These are phyloP conservation scores for Magnolia kwangsiensis DNA, from an alignment of 164 flowering plant genomes.

Conservation along the genomic window DNA sequence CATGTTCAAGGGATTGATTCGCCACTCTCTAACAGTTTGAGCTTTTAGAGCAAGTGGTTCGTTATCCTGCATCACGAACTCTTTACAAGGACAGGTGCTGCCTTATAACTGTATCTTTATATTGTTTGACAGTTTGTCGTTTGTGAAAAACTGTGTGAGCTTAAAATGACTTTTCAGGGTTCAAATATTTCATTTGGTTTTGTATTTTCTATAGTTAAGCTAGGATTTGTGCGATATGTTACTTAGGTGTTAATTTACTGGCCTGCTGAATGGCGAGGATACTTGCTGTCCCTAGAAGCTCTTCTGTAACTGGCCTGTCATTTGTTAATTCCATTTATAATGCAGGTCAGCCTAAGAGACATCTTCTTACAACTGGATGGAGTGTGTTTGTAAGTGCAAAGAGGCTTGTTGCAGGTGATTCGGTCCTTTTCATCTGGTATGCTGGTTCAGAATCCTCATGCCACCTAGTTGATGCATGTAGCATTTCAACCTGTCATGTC, in stretches of 20 bases:
- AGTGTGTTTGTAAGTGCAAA: slow-evolving; percentile 91
- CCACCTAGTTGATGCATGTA: not conserved
- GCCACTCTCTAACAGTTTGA: no score
- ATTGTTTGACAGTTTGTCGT: no score
- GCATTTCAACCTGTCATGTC: not conserved
- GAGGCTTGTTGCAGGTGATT: slow-evolving; percentile 88
- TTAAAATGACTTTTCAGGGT: no score
- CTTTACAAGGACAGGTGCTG: no score
- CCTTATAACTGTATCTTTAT: no score
- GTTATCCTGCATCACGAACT: no score
- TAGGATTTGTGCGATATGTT: not conserved
- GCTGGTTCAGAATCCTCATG: not conserved
- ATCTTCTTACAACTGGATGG: slow-evolving; percentile 92
- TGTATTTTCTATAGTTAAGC: not conserved
- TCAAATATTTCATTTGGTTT: not conserved
- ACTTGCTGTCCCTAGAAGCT: not conserved
- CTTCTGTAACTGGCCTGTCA: not conserved
- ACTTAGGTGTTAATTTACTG: not conserved
- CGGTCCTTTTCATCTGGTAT: slow-evolving; percentile 89
- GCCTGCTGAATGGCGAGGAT: not conserved
- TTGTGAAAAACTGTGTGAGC: no score
- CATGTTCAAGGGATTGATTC: no score
- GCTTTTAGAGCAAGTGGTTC: no score
- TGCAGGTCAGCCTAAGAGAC: slow-evolving; percentile 93
- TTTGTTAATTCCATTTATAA: slow-evolving; percentile 2